Evolutionary conservation across 2,329 filamentous ascomycete species (phyloP).

Genomic region (Alternaria sp.): DNA sequence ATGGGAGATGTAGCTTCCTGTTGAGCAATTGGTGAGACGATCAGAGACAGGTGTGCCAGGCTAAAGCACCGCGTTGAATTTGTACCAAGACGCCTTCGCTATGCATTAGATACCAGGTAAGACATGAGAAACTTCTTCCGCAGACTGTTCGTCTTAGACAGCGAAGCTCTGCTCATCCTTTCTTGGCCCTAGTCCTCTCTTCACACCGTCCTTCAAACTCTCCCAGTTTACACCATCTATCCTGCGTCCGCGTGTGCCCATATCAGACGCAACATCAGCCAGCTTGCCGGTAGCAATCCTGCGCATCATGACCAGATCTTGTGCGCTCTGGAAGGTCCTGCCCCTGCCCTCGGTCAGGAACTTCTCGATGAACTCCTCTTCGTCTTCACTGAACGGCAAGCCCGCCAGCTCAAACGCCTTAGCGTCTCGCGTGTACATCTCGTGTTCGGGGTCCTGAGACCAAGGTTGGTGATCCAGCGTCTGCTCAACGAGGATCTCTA

Average conservation of each 20-base stretch:
- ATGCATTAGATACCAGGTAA: not conserved
- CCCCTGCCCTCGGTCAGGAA: conserved; percentile 70
- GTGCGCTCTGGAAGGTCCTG: conserved; percentile 67
- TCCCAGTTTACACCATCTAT: conserved; percentile 62
- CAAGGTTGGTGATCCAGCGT: conserved; percentile 30
- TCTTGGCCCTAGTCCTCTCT: conserved; percentile 45
- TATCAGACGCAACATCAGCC: conserved; percentile 49
- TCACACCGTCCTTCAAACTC: conserved; percentile 44
- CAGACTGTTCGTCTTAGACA: conserved; percentile 7
- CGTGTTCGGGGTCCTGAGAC: conserved; percentile 12
- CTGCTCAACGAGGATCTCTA: conserved; percentile 67
- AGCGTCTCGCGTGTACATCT: conserved; percentile 51
- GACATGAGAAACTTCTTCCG: not conserved
- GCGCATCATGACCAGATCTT: conserved; percentile 77
- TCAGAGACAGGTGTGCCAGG: not conserved
- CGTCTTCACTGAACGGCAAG: conserved; percentile 71
- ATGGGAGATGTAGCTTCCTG: not conserved
- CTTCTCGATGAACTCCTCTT: conserved; percentile 77
- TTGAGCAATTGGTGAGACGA: not conserved
- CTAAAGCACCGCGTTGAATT: not conserved
- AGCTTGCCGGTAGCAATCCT: conserved; percentile 71
- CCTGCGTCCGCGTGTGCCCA: conserved; percentile 49
- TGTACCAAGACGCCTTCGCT: not conserved
- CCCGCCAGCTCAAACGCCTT: conserved; percentile 73
- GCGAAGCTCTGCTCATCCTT: conserved; percentile 29